A percentile compares a stretch with the other conserved stretches of the same genome.
These are phyloP conservation scores for Botrytis porri DNA, from an alignment of 2,329 filamentous ascomycete genomes.

Conservation along the genomic window DNA sequence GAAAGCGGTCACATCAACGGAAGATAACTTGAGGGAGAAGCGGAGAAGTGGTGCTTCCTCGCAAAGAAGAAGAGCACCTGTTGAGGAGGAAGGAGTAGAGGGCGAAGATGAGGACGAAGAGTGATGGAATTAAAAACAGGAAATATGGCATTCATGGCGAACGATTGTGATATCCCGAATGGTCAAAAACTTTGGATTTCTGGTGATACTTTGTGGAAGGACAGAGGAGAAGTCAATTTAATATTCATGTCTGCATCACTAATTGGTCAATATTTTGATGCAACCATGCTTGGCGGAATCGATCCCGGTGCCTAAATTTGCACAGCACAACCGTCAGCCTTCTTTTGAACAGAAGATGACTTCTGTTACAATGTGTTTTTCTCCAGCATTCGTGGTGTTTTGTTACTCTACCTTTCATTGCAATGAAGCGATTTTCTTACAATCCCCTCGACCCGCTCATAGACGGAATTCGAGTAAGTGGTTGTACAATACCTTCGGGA, in stretches of 20 bases:
- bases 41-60: slow-evolving; percentile 32
- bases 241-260: background rate
- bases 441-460: slow-evolving; percentile 17
- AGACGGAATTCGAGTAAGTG: slow-evolving; percentile 20
- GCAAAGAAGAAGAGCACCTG: slow-evolving; percentile 16
- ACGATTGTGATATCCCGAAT: slow-evolving; percentile 3
- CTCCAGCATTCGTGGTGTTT: background rate
- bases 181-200: background rate
- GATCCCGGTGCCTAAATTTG: background rate
- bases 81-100: slow-evolving; percentile 24
- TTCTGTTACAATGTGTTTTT: background rate
- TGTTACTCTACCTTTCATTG: background rate
- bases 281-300: background rate
- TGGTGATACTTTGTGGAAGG: background rate
- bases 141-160: slow-evolving; percentile 3
- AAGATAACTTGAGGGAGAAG: slow-evolving; percentile 36
- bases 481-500: no score
- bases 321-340: background rate
- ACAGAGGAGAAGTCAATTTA: background rate
- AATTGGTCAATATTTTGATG: background rate
- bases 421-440: slow-evolving; percentile 5
- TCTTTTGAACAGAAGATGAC: background rate
- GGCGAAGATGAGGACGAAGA: slow-evolving; percentile 19
- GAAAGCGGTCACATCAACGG: slow-evolving; percentile 36
- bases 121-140: background rate